A percentile compares a stretch with the other conserved stretches of the same genome.
phyloP scores from a whole-genome alignment of 2,329 filamentous ascomycete species.

The Acrocalymma vagum region DNA sequence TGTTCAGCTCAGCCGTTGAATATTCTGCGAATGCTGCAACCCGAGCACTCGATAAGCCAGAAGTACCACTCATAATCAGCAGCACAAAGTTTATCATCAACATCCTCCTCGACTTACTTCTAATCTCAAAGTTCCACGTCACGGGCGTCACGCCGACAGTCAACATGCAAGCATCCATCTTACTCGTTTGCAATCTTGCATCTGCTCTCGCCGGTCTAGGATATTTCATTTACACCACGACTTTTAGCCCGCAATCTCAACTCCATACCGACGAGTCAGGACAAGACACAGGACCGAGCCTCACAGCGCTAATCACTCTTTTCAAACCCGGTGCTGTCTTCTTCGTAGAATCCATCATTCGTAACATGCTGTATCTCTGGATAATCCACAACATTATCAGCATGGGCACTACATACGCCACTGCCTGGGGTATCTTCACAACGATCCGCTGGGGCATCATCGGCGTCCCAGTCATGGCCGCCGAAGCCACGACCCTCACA shows the following conservation, averaged over 20 bases:
- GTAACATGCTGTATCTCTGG: constrained; percentile 76
- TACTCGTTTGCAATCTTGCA: constrained; percentile 60
- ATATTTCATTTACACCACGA: constrained; percentile 63
- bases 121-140: constrained; percentile 72
- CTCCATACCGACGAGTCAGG: constrained; percentile 8
- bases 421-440: constrained; percentile 76
- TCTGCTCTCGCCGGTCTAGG: constrained; percentile 55
- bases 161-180: constrained; percentile 69
- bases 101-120: constrained; percentile 69
- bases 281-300: constrained; percentile 21
- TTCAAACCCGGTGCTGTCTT: constrained; percentile 65
- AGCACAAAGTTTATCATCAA: constrained; percentile 69
- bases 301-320: constrained; percentile 59
- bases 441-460: constrained; percentile 76
- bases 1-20: constrained; percentile 68
- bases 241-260: constrained; percentile 36
- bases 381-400: constrained; percentile 69
- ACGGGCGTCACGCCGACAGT: constrained; percentile 61
- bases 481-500: constrained; percentile 69
- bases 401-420: constrained; percentile 70
- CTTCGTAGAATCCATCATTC: constrained; percentile 69
- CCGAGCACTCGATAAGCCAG: constrained; percentile 71
- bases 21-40: constrained; percentile 67
- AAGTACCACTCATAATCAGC: constrained; percentile 72
- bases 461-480: constrained; percentile 73